Conservation (phyloP, 192 early-diverging fungal genomes). For the Podila epicladia region DNA sequence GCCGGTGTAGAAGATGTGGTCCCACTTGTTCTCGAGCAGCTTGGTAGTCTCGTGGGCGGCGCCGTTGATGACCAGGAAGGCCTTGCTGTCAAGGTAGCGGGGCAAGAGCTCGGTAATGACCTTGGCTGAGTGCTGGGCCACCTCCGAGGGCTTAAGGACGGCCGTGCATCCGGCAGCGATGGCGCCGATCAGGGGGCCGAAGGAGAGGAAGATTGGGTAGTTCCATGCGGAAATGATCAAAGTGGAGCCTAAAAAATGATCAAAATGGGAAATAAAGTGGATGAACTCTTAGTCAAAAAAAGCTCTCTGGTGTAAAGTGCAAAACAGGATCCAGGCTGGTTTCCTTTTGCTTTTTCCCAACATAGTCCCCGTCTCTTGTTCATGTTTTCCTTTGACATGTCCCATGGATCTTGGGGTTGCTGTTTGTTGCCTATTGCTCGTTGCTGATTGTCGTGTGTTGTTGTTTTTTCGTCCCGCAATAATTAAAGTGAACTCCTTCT, state of each 20-base stretch:
- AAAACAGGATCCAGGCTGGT: no score
- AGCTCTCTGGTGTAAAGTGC: no score
- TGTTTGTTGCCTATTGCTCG: no score
- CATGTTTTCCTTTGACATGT: no score
- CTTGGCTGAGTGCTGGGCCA: conserved; percentile 71
- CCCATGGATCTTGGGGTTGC: no score
- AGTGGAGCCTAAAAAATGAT: conserved; percentile 19
- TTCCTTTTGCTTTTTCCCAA: no score
- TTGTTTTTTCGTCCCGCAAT: no score
- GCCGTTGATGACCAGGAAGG: conserved; percentile 81
- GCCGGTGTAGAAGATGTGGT: conserved; percentile 97
- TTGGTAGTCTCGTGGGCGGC: conserved; percentile 78
- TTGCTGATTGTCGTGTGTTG: no score
- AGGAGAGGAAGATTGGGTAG: conserved; percentile 68
- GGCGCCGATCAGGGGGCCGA: conserved; percentile 82
- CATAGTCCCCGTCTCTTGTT: no score
- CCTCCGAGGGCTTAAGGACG: conserved; percentile 87
- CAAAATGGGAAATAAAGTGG: background rate
- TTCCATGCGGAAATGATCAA: conserved; percentile 64
- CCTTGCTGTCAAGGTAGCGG: conserved; percentile 77
- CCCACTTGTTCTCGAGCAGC: conserved; percentile 81
- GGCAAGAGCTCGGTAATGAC: conserved; percentile 72
- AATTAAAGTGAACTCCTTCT: background rate
- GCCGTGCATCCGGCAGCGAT: conserved; percentile 92
- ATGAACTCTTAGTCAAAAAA: no score